Conservation (phyloP, 1,139 yeast species). For the Magnusiomyces starmeri region DNA sequence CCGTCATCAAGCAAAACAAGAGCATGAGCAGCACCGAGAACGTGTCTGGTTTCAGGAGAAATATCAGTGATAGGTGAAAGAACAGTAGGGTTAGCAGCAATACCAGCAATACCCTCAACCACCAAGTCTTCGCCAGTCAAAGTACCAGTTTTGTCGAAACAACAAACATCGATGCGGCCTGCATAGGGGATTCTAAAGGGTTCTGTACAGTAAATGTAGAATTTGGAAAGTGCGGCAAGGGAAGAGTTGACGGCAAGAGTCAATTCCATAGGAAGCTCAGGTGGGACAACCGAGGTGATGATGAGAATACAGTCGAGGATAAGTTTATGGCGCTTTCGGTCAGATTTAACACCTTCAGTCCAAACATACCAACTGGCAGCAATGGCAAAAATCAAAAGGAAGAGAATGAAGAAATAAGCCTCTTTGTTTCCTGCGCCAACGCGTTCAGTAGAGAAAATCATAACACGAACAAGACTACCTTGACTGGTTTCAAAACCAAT, state of each 20-base stretch:
- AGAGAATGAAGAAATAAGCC: constrained; percentile 84
- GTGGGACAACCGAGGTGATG: constrained; percentile 96
- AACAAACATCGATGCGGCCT: constrained; percentile 96
- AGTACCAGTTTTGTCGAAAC: constrained; percentile 98
- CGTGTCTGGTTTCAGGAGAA: constrained; percentile 62
- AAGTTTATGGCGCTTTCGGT: constrained; percentile 88
- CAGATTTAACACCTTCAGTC: constrained; percentile 95
- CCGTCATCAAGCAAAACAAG: constrained; percentile 90
- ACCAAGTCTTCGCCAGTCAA: constrained; percentile 94
- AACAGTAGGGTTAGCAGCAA: constrained; percentile 48
- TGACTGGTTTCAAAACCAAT: constrained; percentile 98
- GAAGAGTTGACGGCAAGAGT: constrained; percentile 97
- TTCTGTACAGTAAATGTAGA: constrained; percentile 91
- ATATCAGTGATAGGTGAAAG: constrained; percentile 51
- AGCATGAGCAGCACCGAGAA: constrained; percentile 94
- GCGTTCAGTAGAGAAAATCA: constrained; percentile 95
- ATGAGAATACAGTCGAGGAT: constrained; percentile 92
- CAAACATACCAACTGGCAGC: constrained; percentile 98
- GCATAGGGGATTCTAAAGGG: constrained; percentile 98
- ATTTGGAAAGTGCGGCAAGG: constrained; percentile 77
- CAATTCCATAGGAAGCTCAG: constrained; percentile 97
- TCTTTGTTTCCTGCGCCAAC: constrained; percentile 95
- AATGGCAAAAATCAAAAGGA: constrained; percentile 82
- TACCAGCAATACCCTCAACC: constrained; percentile 93
- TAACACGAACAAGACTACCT: constrained; percentile 94